A percentile compares a stretch with the other conserved stretches of the same genome.
Conservation (phyloP, 2,329 filamentous ascomycete genomes). For the Aspergillus tanneri region DNA sequence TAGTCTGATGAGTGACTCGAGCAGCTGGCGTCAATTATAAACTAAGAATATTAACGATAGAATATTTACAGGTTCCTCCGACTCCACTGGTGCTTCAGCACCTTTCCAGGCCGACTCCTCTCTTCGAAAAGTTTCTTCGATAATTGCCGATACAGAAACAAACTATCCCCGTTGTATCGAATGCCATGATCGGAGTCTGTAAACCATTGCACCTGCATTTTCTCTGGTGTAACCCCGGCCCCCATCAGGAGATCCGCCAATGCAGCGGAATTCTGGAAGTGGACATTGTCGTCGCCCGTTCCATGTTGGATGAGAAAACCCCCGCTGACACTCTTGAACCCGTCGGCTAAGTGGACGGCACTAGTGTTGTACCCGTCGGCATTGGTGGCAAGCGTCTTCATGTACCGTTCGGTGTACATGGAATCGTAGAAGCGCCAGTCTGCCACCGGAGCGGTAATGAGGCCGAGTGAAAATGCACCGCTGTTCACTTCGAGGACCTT, state of each 20-base stretch:
- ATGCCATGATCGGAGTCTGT: constrained; percentile 66
- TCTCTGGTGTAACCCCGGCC: constrained; percentile 57
- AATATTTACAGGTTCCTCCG: not conserved
- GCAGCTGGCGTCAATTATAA: no score
- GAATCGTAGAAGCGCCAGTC: constrained; percentile 72
- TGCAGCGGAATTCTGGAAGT: constrained; percentile 66
- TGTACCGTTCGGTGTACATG: constrained; percentile 71
- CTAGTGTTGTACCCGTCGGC: constrained; percentile 60
- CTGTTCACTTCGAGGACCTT: constrained; percentile 65
- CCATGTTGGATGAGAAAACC: constrained; percentile 65
- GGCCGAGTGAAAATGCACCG: constrained; percentile 60
- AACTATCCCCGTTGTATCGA: constrained; percentile 54
- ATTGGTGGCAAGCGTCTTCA: constrained; percentile 62
- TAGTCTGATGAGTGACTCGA: no score
- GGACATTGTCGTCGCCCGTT: constrained; percentile 69
- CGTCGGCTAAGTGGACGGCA: constrained; percentile 57
- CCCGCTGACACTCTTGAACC: constrained; percentile 63
- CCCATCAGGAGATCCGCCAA: constrained; percentile 62
- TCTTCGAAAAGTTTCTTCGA: constrained; percentile 62
- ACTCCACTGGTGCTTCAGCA: constrained; percentile 49
- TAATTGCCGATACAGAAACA: constrained; percentile 63
- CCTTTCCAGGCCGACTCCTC: constrained; percentile 50
- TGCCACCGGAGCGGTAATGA: constrained; percentile 65
- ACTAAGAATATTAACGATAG: not conserved
- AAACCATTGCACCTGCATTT: constrained; percentile 64